Conservation (phyloP, 306 rosid genomes). For the Castanea crenata region DNA sequence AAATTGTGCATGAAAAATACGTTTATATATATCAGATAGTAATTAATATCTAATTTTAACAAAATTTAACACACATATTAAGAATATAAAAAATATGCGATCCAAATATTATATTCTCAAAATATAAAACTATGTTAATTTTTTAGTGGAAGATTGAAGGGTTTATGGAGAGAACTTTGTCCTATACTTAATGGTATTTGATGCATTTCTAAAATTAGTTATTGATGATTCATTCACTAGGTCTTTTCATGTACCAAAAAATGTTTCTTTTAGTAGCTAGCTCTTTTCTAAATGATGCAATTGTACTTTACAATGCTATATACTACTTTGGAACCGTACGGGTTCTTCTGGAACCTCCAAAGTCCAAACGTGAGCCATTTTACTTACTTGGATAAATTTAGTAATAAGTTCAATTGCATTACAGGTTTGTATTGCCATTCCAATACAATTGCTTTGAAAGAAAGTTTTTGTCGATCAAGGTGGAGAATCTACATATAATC, state of each 20-base stretch:
- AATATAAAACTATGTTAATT: no score
- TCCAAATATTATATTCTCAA: no score
- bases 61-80: no score
- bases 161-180: no score
- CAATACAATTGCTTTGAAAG: background rate
- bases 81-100: no score
- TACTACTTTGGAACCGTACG: background rate
- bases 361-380: background rate
- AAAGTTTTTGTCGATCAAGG: background rate
- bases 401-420: background rate
- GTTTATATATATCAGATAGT: no score
- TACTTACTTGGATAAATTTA: background rate
- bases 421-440: background rate
- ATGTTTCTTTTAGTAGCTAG: background rate
- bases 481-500: slow-evolving; percentile 16
- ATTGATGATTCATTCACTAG: background rate
- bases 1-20: no score
- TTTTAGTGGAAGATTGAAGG: no score
- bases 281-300: background rate
- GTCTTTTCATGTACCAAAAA: background rate
- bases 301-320: background rate
- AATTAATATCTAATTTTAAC: no score
- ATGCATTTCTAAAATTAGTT: background rate
- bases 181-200: background rate
- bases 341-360: background rate